Evolutionary conservation across 805 yeast species (phyloP).

Genomic region (Candida ascalaphidarum): DNA sequence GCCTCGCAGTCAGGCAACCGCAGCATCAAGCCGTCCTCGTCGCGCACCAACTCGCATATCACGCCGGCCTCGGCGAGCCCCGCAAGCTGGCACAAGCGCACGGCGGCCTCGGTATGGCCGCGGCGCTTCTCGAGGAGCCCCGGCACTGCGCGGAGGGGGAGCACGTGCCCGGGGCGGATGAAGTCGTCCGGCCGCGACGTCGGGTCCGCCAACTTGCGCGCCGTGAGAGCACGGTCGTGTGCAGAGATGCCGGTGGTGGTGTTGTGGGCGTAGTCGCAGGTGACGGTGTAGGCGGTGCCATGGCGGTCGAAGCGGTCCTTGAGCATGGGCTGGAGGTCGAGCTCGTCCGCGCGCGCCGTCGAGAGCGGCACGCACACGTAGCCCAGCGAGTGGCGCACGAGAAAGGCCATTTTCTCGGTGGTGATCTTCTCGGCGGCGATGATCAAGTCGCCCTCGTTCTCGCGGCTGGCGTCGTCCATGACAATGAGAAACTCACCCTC

Average conservation of each 20-base stretch:
- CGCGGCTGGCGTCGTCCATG: constrained; percentile 95
- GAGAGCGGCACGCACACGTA: constrained; percentile 89
- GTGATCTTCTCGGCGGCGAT: constrained; percentile 82
- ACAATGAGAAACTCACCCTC: constrained; percentile 83
- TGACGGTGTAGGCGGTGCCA: constrained; percentile 94
- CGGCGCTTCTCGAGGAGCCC: constrained; percentile 75
- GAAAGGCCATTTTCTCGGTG: constrained; percentile 85
- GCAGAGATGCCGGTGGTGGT: constrained; percentile 98
- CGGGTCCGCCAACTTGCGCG: constrained; percentile 58
- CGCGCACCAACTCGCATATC: constrained; percentile 89
- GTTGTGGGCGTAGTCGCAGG: constrained; percentile 78
- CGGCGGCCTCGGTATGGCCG: constrained; percentile 98
- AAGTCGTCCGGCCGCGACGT: constrained; percentile 53
- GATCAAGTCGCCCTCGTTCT: constrained; percentile 95
- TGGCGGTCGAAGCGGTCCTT: constrained; percentile 67
- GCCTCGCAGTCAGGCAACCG: constrained; percentile 76
- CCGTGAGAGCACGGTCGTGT: constrained; percentile 84
- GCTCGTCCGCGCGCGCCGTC: constrained; percentile 65
- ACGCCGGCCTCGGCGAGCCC: constrained; percentile 82
- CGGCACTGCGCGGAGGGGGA: constrained; percentile 85
- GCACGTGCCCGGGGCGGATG: constrained; percentile 87
- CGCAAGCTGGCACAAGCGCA: constrained; percentile 71
- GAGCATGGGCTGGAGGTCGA: constrained; percentile 76
- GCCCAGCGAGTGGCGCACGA: constrained; percentile 82
- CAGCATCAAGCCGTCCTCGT: constrained; percentile 93